A percentile compares a stretch with the other conserved stretches of the same genome.
Evolutionary conservation across 441 rosid genomes (phyloP).

Genomic region (Gossypium gossypioides): DNA sequence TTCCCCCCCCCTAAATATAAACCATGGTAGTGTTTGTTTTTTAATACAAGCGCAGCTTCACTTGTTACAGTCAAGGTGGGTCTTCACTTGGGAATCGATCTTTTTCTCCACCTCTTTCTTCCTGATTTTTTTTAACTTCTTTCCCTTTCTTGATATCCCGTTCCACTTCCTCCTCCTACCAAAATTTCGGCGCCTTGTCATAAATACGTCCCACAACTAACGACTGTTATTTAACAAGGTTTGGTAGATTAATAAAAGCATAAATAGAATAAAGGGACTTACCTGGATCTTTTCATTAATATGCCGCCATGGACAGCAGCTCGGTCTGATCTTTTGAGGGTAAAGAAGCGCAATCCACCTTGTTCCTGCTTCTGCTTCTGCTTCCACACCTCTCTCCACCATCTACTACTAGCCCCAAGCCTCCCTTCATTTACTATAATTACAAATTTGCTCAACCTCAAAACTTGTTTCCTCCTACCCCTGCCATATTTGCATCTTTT

Average conservation of each 20-base stretch:
- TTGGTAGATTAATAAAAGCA: no score
- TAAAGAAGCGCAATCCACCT: slow-evolving; percentile 1
- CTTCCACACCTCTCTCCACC: not conserved
- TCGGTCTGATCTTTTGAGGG: slow-evolving; percentile 23
- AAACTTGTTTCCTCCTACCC: not conserved
- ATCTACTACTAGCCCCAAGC: not conserved
- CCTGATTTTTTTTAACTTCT: no score
- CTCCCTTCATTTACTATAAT: not conserved
- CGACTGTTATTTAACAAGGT: no score
- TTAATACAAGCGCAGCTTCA: not conserved
- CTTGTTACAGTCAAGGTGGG: not conserved
- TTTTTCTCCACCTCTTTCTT: slow-evolving; percentile 14
- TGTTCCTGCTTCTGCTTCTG: not conserved
- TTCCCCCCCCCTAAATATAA: not conserved
- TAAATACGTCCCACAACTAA: no score
- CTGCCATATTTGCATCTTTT: not conserved
- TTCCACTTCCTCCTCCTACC: slow-evolving; percentile 4
- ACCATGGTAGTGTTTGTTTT: not conserved
- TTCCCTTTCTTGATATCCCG: slow-evolving; percentile 18
- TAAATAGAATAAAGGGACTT: no score
- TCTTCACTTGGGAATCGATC: not conserved
- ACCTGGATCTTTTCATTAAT: slow-evolving; percentile 4
- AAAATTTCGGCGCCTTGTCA: no score
- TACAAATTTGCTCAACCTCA: not conserved
- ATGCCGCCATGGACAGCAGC: slow-evolving; percentile 26